Evolutionary conservation across 2,329 filamentous ascomycete species (phyloP).

Genomic region (Biscogniauxia marginata): DNA sequence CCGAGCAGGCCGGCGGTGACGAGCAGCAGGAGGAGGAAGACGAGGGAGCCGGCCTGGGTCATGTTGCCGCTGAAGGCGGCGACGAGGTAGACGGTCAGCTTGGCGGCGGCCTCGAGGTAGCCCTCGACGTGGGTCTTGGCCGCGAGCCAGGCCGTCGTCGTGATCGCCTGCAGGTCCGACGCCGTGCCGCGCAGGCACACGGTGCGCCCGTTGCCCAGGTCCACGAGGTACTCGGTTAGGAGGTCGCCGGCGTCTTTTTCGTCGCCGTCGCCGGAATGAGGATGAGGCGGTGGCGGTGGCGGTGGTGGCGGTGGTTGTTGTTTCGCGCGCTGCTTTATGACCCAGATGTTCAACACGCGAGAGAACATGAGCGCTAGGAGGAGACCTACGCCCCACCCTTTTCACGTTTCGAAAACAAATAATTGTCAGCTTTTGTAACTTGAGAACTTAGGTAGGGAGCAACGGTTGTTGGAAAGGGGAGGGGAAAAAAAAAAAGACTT

Average conservation of each 20-base stretch:
- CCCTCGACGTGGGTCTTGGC: conserved; percentile 49
- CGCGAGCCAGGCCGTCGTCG: conserved; percentile 55
- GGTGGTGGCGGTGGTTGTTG: conserved; percentile 16
- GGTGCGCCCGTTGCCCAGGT: conserved; percentile 50
- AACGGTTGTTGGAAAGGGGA: background rate
- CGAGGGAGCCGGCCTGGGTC: conserved; percentile 49
- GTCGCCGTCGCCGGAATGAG: conserved; percentile 2
- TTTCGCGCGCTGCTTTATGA: conserved; percentile 51
- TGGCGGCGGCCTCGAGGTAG: conserved; percentile 52
- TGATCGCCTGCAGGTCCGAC: conserved; percentile 59
- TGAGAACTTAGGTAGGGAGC: too few species aligned
- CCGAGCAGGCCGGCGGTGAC: conserved; percentile 53
- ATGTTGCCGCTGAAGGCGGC: conserved; percentile 56
- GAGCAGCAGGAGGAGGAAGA: conserved; percentile 51
- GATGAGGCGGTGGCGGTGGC: conserved; percentile 9
- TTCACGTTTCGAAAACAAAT: background rate
- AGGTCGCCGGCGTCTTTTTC: conserved; percentile 18
- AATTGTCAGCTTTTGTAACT: conserved; percentile 3
- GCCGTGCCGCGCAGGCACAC: conserved; percentile 53
- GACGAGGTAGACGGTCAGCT: conserved; percentile 57
- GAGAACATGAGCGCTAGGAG: conserved; percentile 51
- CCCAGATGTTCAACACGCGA: conserved; percentile 54
- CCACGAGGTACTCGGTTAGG: conserved; percentile 48
- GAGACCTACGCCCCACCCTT: conserved; percentile 49
- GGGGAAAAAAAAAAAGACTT: too few species aligned